A percentile compares a stretch with the other conserved stretches of the same genome.
These are phyloP conservation scores for Lomentospora prolificans DNA, from an alignment of 2,329 filamentous ascomycete genomes.

Conservation along the genomic window DNA sequence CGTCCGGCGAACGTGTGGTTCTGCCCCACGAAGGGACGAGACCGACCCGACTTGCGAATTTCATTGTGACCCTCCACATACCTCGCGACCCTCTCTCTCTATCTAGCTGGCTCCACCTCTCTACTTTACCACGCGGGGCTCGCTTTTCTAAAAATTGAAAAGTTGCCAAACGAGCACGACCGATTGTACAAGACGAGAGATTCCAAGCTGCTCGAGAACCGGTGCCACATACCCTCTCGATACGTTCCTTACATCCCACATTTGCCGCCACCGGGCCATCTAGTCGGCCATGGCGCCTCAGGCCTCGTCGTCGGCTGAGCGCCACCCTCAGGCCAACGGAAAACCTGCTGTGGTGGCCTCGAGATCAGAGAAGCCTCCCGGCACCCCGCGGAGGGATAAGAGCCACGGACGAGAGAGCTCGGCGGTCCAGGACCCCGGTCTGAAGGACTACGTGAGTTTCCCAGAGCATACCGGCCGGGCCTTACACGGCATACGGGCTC, in stretches of 20 bases:
- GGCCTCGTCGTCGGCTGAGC: slow-evolving; percentile 16
- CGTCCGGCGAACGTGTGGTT: too few species aligned
- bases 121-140: not conserved
- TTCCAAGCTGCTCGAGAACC: too few species aligned
- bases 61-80: not conserved
- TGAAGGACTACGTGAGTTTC: slow-evolving; percentile 67
- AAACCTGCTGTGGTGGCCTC: slow-evolving; percentile 28
- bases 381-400: slow-evolving; percentile 54
- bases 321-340: slow-evolving; percentile 34
- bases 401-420: slow-evolving; percentile 44
- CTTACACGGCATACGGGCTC: not conserved
- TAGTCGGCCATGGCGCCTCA: slow-evolving; percentile 6
- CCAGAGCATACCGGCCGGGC: not conserved
- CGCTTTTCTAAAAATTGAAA: not conserved
- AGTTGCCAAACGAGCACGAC: slow-evolving; percentile 1
- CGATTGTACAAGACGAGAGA: not conserved
- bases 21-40: not conserved
- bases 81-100: not conserved
- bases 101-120: not conserved
- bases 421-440: slow-evolving; percentile 63
- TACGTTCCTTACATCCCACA: not conserved
- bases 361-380: slow-evolving; percentile 34
- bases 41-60: not conserved
- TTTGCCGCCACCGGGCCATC: slow-evolving; percentile 2
- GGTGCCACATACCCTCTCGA: too few species aligned